Evolutionary conservation across 1,139 yeast genomes (phyloP).

Genomic region (Taiozyma sp.): DNA sequence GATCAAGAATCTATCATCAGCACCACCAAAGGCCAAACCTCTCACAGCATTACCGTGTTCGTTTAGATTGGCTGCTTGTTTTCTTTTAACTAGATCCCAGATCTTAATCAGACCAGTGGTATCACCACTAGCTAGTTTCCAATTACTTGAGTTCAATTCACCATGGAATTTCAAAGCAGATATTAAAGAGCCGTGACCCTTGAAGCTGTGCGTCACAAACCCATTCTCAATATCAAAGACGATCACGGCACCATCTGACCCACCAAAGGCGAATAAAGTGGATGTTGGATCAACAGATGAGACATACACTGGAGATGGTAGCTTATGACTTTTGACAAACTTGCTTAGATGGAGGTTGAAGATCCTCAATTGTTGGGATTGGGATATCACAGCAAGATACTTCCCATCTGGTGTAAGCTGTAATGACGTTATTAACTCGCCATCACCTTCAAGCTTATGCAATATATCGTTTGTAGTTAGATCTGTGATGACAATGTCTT

Average conservation of each 20-base stretch:
- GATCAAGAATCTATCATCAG: constrained; percentile 49
- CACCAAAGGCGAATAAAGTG: constrained; percentile 86
- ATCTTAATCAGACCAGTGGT: constrained; percentile 78
- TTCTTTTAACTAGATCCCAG: constrained; percentile 88
- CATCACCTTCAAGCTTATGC: constrained; percentile 77
- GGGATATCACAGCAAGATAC: constrained; percentile 67
- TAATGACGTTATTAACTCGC: constrained; percentile 72
- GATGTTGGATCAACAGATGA: constrained; percentile 76
- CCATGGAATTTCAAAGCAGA: constrained; percentile 76
- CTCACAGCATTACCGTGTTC: constrained; percentile 87
- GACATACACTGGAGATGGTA: constrained; percentile 78
- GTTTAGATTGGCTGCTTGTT: constrained; percentile 53
- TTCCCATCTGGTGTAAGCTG: constrained; percentile 72
- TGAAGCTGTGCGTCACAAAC: constrained; percentile 79
- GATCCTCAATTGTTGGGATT: constrained; percentile 75
- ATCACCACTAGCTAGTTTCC: constrained; percentile 86
- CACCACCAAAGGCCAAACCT: constrained; percentile 62
- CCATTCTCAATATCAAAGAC: constrained; percentile 94
- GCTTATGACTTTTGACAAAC: constrained; percentile 48
- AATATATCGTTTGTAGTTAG: constrained; percentile 50
- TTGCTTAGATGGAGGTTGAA: constrained; percentile 36
- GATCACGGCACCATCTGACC: constrained; percentile 87
- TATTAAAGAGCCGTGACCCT: constrained; percentile 93
- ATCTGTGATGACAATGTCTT: constrained; percentile 69
- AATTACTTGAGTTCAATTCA: constrained; percentile 57